Conservation (phyloP, 495 filamentous ascomycete genomes). For the Penicillium bialowiezense region DNA sequence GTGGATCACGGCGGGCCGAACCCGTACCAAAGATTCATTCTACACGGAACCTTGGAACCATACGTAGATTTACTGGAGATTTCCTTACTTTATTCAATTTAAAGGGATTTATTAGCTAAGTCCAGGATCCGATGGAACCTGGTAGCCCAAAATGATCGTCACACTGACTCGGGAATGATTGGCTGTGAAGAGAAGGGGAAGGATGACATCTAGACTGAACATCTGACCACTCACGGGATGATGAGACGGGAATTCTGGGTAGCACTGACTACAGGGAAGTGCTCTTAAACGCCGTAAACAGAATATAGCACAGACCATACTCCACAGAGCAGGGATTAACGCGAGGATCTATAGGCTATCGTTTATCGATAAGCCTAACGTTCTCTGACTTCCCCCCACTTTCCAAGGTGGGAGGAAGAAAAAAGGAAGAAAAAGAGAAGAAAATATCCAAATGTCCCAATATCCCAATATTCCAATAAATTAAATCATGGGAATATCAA, state of each 20-base stretch:
- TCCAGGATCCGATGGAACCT: no score
- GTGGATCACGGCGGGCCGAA: conserved; percentile 30
- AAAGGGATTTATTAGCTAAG: no score
- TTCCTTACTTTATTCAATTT: no score
- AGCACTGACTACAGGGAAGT: background rate
- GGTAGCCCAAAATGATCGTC: conserved; percentile 8
- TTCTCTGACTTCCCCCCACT: conserved; percentile 1
- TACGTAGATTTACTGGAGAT: no score
- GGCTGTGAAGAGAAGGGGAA: conserved; percentile 12
- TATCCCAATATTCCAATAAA: no score
- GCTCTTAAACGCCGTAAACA: background rate
- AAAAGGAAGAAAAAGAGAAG: background rate
- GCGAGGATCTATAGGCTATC: conserved; percentile 27
- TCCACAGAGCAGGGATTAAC: conserved; percentile 13
- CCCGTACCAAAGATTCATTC: conserved; percentile 16
- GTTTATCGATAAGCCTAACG: conserved; percentile 22
- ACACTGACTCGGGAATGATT: conserved; percentile 24
- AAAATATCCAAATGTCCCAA: no score
- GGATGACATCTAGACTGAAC: conserved; percentile 21
- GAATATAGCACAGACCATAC: conserved; percentile 7
- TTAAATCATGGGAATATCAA: no score
- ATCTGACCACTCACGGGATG: conserved; percentile 24
- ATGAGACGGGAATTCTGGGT: background rate
- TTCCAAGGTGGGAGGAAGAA: background rate
- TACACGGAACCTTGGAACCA: background rate